A percentile compares a stretch with the other conserved stretches of the same genome.
phyloP scores from a whole-genome alignment of 257 asterid species.

The Plantago elongata region DNA sequence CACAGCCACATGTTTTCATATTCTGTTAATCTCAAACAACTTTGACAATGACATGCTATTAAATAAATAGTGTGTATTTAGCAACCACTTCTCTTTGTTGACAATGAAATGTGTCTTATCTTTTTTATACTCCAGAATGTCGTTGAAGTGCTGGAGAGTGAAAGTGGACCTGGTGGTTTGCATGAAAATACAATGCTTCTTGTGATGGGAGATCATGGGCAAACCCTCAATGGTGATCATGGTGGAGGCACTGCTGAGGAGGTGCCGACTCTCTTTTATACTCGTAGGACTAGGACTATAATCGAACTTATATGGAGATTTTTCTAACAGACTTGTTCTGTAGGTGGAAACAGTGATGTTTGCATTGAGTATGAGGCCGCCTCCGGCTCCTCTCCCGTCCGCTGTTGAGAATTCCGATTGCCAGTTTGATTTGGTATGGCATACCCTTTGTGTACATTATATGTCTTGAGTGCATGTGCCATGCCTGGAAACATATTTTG shows the following conservation, averaged over 20 bases:
- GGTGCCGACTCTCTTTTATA: conserved; percentile 40
- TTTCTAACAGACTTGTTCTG: conserved; percentile 26
- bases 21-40: conserved; percentile 15
- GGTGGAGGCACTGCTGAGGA: conserved; percentile 98
- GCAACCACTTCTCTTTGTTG: background rate
- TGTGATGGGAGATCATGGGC: conserved; percentile 99
- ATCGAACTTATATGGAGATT: conserved; percentile 10
- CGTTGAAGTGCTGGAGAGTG: conserved; percentile 63
- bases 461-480: conserved; percentile 15
- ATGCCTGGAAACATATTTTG: conserved; percentile 7
- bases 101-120: conserved; percentile 12
- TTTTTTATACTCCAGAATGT: conserved; percentile 47
- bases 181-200: conserved; percentile 94
- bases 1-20: background rate
- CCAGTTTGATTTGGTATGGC: conserved; percentile 57
- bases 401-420: conserved; percentile 50
- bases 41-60: too few relatives aligned
- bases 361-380: conserved; percentile 68
- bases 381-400: conserved; percentile 34
- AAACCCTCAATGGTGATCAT: conserved; percentile 91
- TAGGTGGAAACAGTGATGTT: conserved; percentile 92
- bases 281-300: conserved; percentile 4
- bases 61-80: conserved; percentile 4
- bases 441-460: conserved; percentile 17
- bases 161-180: conserved; percentile 78